phyloP scores from a whole-genome alignment of 2,329 filamentous ascomycete species.

The Cladosporium cucumerinum region DNA sequence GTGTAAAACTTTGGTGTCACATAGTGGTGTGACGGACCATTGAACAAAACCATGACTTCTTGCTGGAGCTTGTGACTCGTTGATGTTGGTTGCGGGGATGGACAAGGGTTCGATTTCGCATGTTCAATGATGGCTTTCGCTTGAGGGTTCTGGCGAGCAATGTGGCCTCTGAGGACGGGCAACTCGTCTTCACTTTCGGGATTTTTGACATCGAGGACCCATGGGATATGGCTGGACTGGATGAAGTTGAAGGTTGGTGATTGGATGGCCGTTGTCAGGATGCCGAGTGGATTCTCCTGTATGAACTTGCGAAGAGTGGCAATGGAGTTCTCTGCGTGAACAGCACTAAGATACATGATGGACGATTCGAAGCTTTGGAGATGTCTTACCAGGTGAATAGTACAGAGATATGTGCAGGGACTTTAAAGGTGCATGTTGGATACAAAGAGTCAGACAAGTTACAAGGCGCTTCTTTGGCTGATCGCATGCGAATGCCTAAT shows the following conservation, averaged over 20 bases:
- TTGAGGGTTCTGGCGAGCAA: constrained; percentile 63
- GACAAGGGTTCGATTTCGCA: constrained; percentile 25
- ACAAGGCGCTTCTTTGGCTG: background rate
- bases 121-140: constrained; percentile 57
- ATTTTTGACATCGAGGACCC: constrained; percentile 51
- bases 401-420: background rate
- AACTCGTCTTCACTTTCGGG: constrained; percentile 42
- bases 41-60: constrained; percentile 64
- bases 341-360: constrained; percentile 13
- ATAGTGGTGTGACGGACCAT: constrained; percentile 57
- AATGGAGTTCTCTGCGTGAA: constrained; percentile 11
- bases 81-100: background rate
- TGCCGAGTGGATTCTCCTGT: constrained; percentile 57
- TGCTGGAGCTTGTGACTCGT: constrained; percentile 34
- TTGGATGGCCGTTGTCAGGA: constrained; percentile 60
- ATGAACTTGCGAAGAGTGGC: constrained; percentile 52
- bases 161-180: constrained; percentile 56
- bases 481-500: background rate
- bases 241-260: constrained; percentile 51
- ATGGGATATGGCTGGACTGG: constrained; percentile 61
- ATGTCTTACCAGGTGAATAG: background rate
- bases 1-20: constrained; percentile 67
- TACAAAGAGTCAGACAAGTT: background rate
- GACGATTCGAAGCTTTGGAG: background rate
- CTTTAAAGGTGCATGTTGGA: background rate